These are phyloP conservation scores for Mycena kentingensis DNA, from an alignment of 768 basidiomycete species.

Conservation along the genomic window DNA sequence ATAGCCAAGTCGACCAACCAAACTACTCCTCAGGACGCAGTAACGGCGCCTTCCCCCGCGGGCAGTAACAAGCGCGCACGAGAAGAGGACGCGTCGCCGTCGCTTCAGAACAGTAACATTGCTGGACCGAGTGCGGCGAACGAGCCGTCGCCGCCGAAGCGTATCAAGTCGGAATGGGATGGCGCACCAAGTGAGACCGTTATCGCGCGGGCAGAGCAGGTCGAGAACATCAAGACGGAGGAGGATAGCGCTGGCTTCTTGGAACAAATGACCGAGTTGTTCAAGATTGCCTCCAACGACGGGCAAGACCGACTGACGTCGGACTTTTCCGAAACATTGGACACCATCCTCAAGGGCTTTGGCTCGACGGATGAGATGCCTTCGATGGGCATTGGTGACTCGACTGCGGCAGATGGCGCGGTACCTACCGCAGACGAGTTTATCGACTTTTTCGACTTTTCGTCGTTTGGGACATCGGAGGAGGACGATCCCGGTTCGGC, in stretches of 20 bases:
- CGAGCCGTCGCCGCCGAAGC: constrained; percentile 72
- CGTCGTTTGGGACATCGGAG: constrained; percentile 55
- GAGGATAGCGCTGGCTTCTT: constrained; percentile 67
- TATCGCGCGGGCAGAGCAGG: constrained; percentile 41
- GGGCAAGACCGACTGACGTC: constrained; percentile 44
- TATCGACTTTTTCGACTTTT: constrained; percentile 70
- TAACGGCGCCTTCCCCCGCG: constrained; percentile 26
- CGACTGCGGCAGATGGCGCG: constrained; percentile 26
- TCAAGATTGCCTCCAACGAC: constrained; percentile 53
- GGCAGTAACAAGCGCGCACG: constrained; percentile 48
- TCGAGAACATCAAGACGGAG: constrained; percentile 60
- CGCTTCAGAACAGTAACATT: constrained; percentile 25
- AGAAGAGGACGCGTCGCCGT: constrained; percentile 51
- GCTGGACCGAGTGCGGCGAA: constrained; percentile 33
- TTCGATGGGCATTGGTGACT: constrained; percentile 37
- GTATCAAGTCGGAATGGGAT: constrained; percentile 72
- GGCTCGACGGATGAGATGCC: constrained; percentile 37
- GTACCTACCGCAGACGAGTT: constrained; percentile 48
- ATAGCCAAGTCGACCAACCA: constrained; percentile 26
- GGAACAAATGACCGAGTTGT: constrained; percentile 62
- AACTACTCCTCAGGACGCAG: constrained; percentile 9
- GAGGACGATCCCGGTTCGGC: constrained; percentile 64
- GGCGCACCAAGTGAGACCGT: constrained; percentile 55
- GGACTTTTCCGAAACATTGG: constrained; percentile 62
- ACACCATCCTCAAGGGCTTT: constrained; percentile 63